phyloP scores from a whole-genome alignment of 129 eudicot species.

The Lonicera japonica region DNA sequence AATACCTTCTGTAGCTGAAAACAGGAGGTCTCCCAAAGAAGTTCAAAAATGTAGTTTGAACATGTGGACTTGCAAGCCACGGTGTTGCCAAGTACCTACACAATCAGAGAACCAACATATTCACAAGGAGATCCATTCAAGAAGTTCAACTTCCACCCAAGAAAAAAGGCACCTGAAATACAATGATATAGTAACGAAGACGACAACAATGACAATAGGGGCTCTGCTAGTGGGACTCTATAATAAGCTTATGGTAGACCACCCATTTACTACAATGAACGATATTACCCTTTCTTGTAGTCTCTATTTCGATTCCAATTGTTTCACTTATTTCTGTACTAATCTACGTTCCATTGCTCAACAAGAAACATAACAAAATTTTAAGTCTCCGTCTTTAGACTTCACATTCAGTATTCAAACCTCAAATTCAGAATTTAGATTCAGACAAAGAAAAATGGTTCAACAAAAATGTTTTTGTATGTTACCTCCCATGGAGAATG shows the following conservation, averaged over 20 bases:
- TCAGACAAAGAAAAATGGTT: too few species aligned
- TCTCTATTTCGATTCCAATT: not conserved
- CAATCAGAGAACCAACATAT: conserved; percentile 8
- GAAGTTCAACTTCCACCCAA: not conserved
- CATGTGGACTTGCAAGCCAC: conserved; percentile 82
- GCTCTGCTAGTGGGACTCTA: not conserved
- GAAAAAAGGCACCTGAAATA: not conserved
- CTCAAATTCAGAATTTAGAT: too few species aligned
- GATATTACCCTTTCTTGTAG: too few species aligned
- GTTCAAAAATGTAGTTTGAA: conserved; percentile 58
- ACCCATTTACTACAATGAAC: not conserved
- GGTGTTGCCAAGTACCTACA: conserved; percentile 68
- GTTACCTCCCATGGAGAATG: conserved; percentile 65
- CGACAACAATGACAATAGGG: not conserved
- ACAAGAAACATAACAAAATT: too few species aligned
- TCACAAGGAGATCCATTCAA: not conserved
- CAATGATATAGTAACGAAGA: not conserved
- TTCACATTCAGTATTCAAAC: too few species aligned
- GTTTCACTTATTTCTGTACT: not conserved
- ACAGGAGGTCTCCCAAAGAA: conserved; percentile 63
- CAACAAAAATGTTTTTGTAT: too few species aligned
- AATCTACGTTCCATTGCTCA: too few species aligned
- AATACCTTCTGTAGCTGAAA: conserved; percentile 61
- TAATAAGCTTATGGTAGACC: not conserved
- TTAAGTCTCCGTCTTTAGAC: too few species aligned